Evolutionary conservation across 1,284 basidiomycete species (phyloP).

Genomic region (Leccinum subspadiceum): DNA sequence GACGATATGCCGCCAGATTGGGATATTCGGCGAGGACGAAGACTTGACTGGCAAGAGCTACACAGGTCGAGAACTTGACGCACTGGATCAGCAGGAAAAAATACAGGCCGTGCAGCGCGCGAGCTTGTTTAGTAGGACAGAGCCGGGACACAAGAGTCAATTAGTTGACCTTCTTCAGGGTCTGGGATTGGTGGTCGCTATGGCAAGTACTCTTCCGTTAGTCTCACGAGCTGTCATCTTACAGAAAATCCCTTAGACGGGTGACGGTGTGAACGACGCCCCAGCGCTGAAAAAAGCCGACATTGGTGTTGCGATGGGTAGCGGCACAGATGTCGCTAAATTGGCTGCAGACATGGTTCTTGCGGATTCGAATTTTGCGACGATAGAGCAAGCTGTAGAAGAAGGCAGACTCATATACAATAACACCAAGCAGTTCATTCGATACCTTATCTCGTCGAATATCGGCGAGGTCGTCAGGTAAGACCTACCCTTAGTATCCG

Average conservation of each 20-base stretch:
- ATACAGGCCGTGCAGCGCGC: constrained; percentile 83
- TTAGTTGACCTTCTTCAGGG: constrained; percentile 95
- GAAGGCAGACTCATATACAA: constrained; percentile 98
- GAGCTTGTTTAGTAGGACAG: constrained; percentile 89
- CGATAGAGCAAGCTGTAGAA: constrained; percentile 94
- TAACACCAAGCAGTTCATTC: constrained; percentile 98
- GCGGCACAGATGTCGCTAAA: constrained; percentile 98
- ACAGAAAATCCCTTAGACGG: constrained; percentile 54
- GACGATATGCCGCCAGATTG: constrained; percentile 95
- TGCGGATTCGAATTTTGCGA: constrained; percentile 86
- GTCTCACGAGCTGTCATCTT: constrained; percentile 7
- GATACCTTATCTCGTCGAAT: constrained; percentile 94
- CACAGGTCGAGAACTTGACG: constrained; percentile 91
- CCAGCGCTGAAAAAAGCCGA: constrained; percentile 97
- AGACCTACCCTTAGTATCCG: constrained; percentile 10
- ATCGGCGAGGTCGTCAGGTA: constrained; percentile 95
- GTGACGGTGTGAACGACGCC: constrained; percentile 96
- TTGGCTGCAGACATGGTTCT: constrained; percentile 97
- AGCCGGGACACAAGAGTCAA: constrained; percentile 94
- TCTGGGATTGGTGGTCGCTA: constrained; percentile 93
- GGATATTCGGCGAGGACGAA: constrained; percentile 83
- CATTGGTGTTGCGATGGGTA: constrained; percentile 99
- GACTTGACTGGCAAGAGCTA: constrained; percentile 90
- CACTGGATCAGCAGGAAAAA: constrained; percentile 78
- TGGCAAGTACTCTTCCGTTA: constrained; percentile 56